Percentiles rank a stretch among this genome's conserved stretches.
Conservation (phyloP, 208 protist species). For the Naegleria fowleri region DNA sequence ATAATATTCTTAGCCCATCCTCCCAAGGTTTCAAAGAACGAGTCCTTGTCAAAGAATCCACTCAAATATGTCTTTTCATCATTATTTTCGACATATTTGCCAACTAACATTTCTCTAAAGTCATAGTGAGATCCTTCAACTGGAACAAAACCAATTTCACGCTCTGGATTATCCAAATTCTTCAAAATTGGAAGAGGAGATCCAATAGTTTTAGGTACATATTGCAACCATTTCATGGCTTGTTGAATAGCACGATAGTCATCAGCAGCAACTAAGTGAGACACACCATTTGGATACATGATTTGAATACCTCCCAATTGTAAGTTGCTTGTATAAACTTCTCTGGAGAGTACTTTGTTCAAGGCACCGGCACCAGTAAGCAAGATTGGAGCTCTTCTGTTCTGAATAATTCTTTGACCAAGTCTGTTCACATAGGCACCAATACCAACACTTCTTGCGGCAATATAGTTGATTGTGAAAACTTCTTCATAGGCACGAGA, state of each 20-base stretch:
- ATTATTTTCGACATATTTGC: neutral
- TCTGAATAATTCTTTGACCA: constrained; percentile 91
- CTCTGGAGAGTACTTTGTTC: constrained; percentile 83
- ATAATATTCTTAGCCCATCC: constrained; percentile 95
- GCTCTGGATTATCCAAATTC: constrained; percentile 57
- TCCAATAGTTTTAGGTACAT: constrained; percentile 63
- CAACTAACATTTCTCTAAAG: neutral
- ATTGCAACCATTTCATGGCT: constrained; percentile 78
- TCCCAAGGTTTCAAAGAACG: constrained; percentile 76
- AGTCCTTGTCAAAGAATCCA: constrained; percentile 79
- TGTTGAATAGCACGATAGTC: constrained; percentile 65
- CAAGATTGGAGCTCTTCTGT: constrained; percentile 79
- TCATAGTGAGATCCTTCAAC: neutral
- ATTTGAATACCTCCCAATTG: constrained; percentile 93
- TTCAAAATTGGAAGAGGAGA: neutral
- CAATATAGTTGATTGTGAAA: constrained; percentile 92
- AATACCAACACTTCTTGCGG: constrained; percentile 93
- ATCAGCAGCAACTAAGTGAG: constrained; percentile 72
- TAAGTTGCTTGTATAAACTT: constrained; percentile 92
- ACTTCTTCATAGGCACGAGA: constrained; percentile 89
- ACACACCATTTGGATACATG: constrained; percentile 92
- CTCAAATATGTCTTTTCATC: constrained; percentile 28
- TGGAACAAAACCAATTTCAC: constrained; percentile 42
- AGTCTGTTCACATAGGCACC: constrained; percentile 95
- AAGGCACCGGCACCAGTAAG: constrained; percentile 85